Base-by-base conservation (phyloP, 1,284 basidiomycete genomes). In the Ceratobasidium sp. region DNA sequence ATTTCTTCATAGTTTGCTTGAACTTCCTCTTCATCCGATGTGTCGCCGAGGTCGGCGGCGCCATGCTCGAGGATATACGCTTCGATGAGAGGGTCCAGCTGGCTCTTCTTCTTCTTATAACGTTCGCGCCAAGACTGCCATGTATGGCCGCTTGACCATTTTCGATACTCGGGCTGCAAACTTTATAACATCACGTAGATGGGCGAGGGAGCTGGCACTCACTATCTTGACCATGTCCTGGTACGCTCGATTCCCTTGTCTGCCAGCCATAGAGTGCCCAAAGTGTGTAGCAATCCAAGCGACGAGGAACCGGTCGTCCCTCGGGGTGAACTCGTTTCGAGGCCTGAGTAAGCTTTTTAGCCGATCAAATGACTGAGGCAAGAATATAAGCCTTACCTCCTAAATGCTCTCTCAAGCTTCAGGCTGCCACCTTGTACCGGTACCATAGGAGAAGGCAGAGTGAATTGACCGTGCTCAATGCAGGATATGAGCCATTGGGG, bases 41-140 rank as follows among this genome's bases (percentile, higher is more conserved):
- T 40, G 37, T 9, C 37, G 9, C 37, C 9, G 37, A 40, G 37
- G 9, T 40, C 37, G 9, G 37, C 37, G 6, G 9, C 9, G 5
- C 37, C 37, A 51, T 49, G 22, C 25, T 66, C 19, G 37, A 9
- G 37, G 32, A 66, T 17, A n/a, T 44, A 22, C 15, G 15, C n/a
- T 4, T 9, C 4, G 22, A 66, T 66, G 8, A 66, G 43, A 11
- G 64, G 64, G 44, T 66, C 64, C 25, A 66, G 44, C 15, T 44
- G 37, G 22, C 13, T 25, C 32, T 37, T 66, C 40, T 49, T 66
- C 7, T n/a, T 66, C 64, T 66, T 66, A 43, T 66, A 66, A 6
- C 64, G 15, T 43, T 66, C 64, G 4, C 64, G 64, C 64, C 64
- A 66, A 9, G 64, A 66, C 22, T 66, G 64, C 64, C 64, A 66